Evolutionary conservation across 768 basidiomycete species (phyloP), one percentile per base, ranked within the genome.

Genomic region (Hemileccinum rubropunctum): DNA sequence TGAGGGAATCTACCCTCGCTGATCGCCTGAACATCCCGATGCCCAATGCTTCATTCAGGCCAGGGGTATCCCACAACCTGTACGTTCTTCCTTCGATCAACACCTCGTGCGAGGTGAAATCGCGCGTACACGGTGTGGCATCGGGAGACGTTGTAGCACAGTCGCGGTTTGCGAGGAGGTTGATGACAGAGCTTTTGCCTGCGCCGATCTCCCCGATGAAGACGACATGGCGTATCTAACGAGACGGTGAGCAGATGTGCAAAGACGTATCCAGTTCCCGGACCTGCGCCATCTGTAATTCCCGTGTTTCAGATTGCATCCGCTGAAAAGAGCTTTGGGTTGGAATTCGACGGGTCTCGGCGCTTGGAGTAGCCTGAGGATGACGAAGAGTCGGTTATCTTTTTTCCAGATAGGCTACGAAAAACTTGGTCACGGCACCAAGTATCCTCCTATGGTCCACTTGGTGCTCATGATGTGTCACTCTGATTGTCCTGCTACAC

Each of bases 121-220:
- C 23, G 23, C 60, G 50, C 3, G 76, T 76, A 51, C 68, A 72
- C 0, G 70, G 71, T 1, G 20, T 15, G 0, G 58, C 65, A 2
- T 62, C 54, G 30, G 60, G 59, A 5, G 72, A 70, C 6, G 62
- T 59, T 0, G 7, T 12, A 3, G 73, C 70, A 4, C 14, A 33
- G 1, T 63, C 28, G 6, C 28, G 21, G 18, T 52, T 61, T 6
- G 54, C 53, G 36, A 76, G 54, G 61, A 78, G 68, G 44, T 76
- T 77, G 51, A 77, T 61, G 18, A 76, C 56, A 0, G 72, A 74
- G 52, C 73, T 74, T 56, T 77, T 77, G 10, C 71, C 65, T 1
- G 56, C 51, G 36, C 65, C 67, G 1, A 54, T 61, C 41, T 67
- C 67, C 27, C 67, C 70, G 42, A 77, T 73, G 47, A 62, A 73